Conservation (phyloP, 2,329 filamentous ascomycete genomes). For the Colletotrichum godetiae region DNA sequence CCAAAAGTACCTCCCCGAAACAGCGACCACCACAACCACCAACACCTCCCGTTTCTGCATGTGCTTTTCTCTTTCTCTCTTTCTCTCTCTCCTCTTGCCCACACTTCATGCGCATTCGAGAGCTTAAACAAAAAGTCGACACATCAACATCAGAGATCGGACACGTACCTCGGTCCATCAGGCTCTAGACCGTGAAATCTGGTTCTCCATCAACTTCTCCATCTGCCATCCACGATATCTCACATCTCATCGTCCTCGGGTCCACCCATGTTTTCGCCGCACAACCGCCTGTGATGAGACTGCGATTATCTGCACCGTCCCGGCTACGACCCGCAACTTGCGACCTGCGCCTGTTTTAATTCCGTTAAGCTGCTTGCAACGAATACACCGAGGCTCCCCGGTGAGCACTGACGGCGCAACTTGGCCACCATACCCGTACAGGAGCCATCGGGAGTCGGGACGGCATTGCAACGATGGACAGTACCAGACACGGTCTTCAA, state of each 20-base stretch:
- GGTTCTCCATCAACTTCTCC: slow-evolving; percentile 11
- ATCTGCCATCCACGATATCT: slow-evolving; percentile 7
- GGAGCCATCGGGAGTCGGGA: background rate
- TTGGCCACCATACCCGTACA: background rate
- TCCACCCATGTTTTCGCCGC: slow-evolving; percentile 11
- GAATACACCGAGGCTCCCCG: background rate
- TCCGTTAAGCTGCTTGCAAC: background rate
- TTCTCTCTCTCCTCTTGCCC: background rate
- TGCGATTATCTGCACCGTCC: slow-evolving; percentile 4
- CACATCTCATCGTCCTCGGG: background rate
- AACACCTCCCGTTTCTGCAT: slow-evolving; percentile 18
- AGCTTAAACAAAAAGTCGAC: background rate
- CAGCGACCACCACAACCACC: background rate
- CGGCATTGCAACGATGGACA: background rate
- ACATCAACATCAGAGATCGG: slow-evolving; percentile 19
- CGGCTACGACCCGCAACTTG: background rate
- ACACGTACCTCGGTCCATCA: slow-evolving; percentile 14
- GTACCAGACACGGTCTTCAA: background rate
- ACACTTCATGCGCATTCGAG: slow-evolving; percentile 15
- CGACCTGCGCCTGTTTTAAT: background rate
- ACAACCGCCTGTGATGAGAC: slow-evolving; percentile 12
- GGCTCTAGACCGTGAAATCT: slow-evolving; percentile 26
- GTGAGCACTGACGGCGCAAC: background rate
- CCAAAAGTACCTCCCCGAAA: background rate
- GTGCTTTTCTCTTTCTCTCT: slow-evolving; percentile 5